Evolutionary conservation across 2,329 filamentous ascomycete genomes (phyloP).

Genomic region (Colletotrichum abscissum): DNA sequence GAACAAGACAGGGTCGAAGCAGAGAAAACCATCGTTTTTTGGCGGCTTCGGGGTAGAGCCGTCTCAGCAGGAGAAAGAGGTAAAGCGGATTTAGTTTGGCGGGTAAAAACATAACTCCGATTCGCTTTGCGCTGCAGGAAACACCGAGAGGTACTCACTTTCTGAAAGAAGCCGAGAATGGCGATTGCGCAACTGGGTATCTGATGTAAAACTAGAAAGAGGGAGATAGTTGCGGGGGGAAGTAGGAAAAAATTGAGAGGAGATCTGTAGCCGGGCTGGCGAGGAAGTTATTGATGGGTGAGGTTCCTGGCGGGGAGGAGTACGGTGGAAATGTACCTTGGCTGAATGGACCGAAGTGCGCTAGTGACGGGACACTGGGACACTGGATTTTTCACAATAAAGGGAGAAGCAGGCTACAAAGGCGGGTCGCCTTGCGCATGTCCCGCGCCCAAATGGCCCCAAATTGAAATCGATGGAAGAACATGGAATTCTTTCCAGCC

Average conservation of each 20-base stretch:
- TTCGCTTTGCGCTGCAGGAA: background rate
- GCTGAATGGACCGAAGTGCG: conserved; percentile 24
- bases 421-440: conserved; percentile 37
- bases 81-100: background rate
- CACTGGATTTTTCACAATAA: conserved; percentile 37
- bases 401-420: conserved; percentile 35
- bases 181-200: conserved; percentile 32
- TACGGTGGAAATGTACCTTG: conserved; percentile 33
- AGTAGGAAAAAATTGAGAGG: conserved; percentile 10
- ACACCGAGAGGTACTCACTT: conserved; percentile 6
- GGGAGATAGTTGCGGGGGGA: conserved; percentile 2
- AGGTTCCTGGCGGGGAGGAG: conserved; percentile 32
- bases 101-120: background rate
- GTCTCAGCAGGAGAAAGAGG: background rate
- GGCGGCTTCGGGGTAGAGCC: background rate
- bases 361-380: conserved; percentile 32
- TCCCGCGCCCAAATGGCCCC: conserved; percentile 28
- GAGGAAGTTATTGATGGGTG: conserved; percentile 34
- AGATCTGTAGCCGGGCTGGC: conserved; percentile 17
- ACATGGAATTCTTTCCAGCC: conserved; percentile 38
- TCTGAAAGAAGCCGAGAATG: background rate
- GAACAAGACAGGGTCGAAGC: background rate
- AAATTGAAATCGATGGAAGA: conserved; percentile 37
- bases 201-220: conserved; percentile 26
- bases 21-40: too few species aligned